Evolutionary conservation across 306 rosid species (phyloP).

Genomic region (Myrica gale): DNA sequence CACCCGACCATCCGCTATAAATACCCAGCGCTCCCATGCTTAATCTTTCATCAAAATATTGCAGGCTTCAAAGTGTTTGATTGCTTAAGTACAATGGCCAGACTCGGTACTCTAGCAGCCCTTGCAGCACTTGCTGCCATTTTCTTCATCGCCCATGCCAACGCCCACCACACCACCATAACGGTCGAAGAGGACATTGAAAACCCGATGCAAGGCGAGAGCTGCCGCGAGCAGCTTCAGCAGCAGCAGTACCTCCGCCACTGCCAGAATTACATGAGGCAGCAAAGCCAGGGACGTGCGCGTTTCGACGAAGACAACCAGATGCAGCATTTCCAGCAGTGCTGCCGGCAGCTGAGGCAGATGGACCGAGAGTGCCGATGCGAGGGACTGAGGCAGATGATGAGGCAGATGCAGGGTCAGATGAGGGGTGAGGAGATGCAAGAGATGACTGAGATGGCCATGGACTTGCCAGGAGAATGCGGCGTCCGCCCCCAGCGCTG

Average conservation of each 20-base stretch:
- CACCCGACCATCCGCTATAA: neutral
- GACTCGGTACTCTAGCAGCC: neutral
- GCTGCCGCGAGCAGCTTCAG: neutral
- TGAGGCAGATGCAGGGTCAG: neutral
- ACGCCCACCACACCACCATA: neutral
- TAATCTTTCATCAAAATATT: neutral
- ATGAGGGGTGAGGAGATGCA: neutral
- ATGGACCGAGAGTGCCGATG: neutral
- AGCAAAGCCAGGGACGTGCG: neutral
- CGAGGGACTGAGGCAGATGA: neutral
- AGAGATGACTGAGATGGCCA: neutral
- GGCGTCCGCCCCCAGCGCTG: neutral
- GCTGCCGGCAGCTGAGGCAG: neutral
- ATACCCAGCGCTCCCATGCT: neutral
- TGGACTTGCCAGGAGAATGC: neutral
- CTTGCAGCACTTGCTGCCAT: neutral
- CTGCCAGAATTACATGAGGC: neutral
- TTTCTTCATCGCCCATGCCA: neutral
- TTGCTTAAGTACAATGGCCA: neutral
- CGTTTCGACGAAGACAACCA: neutral
- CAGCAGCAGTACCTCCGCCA: neutral
- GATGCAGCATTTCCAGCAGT: neutral
- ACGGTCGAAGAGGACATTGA: neutral
- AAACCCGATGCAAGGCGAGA: neutral
- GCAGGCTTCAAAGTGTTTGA: neutral